A percentile compares a stretch with the other conserved stretches of the same genome.
phyloP scores from a whole-genome alignment of 305 asterid species.

The Fraxinus sp. region DNA sequence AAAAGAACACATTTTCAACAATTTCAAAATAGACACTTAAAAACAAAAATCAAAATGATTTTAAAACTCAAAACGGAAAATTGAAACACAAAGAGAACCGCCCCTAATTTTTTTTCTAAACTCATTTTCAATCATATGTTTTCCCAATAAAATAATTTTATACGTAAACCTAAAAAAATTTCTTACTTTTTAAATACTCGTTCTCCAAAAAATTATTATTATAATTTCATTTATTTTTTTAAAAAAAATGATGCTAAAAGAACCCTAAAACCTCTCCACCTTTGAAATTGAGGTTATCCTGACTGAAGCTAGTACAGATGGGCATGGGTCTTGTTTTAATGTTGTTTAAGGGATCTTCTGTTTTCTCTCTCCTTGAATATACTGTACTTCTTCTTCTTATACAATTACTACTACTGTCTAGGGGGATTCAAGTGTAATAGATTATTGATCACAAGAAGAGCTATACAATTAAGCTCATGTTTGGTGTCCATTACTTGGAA shows the following conservation, averaged over 20 bases:
- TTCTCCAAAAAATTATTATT: background rate
- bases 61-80: too few relatives aligned
- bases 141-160: too few relatives aligned
- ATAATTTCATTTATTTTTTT: too few relatives aligned
- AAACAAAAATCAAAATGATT: too few relatives aligned
- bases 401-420: background rate
- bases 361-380: background rate
- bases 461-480: background rate
- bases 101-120: background rate
- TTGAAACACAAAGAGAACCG: too few relatives aligned
- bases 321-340: background rate
- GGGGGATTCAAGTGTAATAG: background rate
- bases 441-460: background rate
- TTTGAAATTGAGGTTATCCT: background rate
- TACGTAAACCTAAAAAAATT: too few relatives aligned
- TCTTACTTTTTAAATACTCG: background rate
- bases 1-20: too few relatives aligned
- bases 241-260: too few relatives aligned
- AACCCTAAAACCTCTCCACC: background rate
- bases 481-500: too few relatives aligned
- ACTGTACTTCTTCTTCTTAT: background rate
- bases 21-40: too few relatives aligned
- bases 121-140: background rate
- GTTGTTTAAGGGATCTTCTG: background rate
- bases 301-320: background rate